Base-by-base conservation (phyloP, 305 asterid genomes). In the Solanum hybrid region DNA sequence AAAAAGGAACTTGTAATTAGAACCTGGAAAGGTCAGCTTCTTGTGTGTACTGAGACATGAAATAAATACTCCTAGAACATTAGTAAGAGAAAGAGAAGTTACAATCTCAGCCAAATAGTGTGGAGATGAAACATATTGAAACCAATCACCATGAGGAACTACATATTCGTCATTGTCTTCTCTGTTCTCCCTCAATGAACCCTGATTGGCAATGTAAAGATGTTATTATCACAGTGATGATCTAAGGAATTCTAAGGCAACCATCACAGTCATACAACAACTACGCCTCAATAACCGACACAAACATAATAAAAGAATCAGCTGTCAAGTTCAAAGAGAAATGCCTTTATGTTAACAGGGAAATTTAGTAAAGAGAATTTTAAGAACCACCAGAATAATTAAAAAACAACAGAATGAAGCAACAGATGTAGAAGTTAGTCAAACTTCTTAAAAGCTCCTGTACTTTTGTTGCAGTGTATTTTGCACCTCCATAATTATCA, bases 91-190 rank as follows among this genome's bases (percentile, higher is more conserved):
- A 45, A 88, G 81, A 38, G 68, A 32, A 89, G 94, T 88, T 93
- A 96, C 99, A 41, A 96, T 94, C 93, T 96, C 99, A 87, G 98
- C 97, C 90, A 97, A 94, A 92, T 95, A 97, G 91, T 97, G 99
- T 17, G 99, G 98, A 83, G 96, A 95, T 6, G 99, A 97, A 89
- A 96, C 99, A 93, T 94, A 94, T 89, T 94, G 92, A 90, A 97
- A 97, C 99, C 99, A 97, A 92, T 96, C 99, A 11, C 99, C 98
- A 51, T 61, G 81, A 73, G 98, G 99, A 84, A 96, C 93, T 57
- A 45, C 91, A 89, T 97, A 96, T 17, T 91, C 95, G 51, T 89
- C 92, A 6, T 8, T 89, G 27, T 91, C 92, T 24, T 88, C 73
- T 83, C 89, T 90, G 31, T 92, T 93, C 91, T 95, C 93, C 92